Evolutionary conservation across 2,329 filamentous ascomycete species (phyloP), one percentile per base, ranked within the genome.

Genomic region (Aureobasidium sp.): DNA sequence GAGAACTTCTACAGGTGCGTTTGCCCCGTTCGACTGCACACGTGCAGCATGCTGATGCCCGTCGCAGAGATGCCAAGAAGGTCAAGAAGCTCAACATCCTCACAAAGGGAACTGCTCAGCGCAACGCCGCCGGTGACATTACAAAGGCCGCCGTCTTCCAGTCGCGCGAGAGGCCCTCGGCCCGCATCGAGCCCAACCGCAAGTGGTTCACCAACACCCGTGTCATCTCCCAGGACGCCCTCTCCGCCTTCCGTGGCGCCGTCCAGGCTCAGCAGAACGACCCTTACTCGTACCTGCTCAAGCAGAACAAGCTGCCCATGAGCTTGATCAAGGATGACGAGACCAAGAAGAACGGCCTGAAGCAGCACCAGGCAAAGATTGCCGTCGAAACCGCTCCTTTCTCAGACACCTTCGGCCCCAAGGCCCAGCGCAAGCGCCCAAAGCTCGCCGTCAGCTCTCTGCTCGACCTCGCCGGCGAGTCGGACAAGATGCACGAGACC

Each of bases 151-250:
- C 91, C 51, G 81, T 84, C 17, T 96, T 85, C 75, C 92, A 97
- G 77, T 91, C 87, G 62, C 81, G 85, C 70, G 91, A 96, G 37
- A 77, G 86, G 23, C 92, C 93, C 49, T 84, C 82, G 62, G 94
- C 93, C 66, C 84, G 92, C 66, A 89, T 97, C 70, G 93, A 97
- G 78, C 94, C 94, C 53, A 95, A 97, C 77, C 83, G 94, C 69
- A 95, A 95, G 77, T 99, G 94, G 94, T 99, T 99, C 77, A 90
- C 87, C 69, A 96, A 96, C 74, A 96, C 93, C 35, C 81, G 94
- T 69, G 85, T 87, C 46, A 95, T 96, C 69, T 90, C 88, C 1
- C 93, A 96, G 72, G 90, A 95, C 72, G 89, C 90, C 3, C 80
- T 97, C 64, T 84, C 83, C 46, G 85, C 89, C 1, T 99, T 99